Evolutionary conservation across 2,329 filamentous ascomycete species (phyloP).

Genomic region (Scolecobasidium constrictum): DNA sequence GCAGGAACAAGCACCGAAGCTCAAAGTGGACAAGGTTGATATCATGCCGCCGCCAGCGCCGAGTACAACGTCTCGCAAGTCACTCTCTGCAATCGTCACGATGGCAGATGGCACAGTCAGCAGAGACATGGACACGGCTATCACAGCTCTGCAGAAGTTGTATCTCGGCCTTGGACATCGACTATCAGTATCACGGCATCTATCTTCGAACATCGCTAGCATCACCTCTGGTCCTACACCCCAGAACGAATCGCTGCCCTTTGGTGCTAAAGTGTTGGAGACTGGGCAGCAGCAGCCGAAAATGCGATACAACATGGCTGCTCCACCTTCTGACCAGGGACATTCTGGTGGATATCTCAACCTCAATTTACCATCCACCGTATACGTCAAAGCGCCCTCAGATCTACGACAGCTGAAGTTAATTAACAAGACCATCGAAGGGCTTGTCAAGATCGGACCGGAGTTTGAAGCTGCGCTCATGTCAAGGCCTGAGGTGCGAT

Average conservation of each 20-base stretch:
- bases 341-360: not conserved
- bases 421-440: constrained; percentile 81
- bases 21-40: constrained; percentile 64
- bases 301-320: constrained; percentile 58
- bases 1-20: constrained; percentile 26
- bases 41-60: constrained; percentile 48
- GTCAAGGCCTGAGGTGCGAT: constrained; percentile 72
- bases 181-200: constrained; percentile 66
- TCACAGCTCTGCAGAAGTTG: constrained; percentile 67
- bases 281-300: constrained; percentile 34
- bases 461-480: constrained; percentile 90
- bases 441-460: constrained; percentile 65
- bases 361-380: constrained; percentile 9
- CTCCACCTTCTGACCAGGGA: constrained; percentile 39
- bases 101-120: constrained; percentile 70
- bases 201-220: constrained; percentile 57
- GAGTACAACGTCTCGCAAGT: constrained; percentile 52
- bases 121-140: constrained; percentile 70
- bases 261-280: constrained; percentile 57
- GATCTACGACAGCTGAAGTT: constrained; percentile 70
- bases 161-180: constrained; percentile 82
- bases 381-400: constrained; percentile 54
- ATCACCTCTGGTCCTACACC: constrained; percentile 36
- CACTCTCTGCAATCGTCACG: constrained; percentile 68
- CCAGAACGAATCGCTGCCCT: constrained; percentile 50